Evolutionary conservation across 2,329 filamentous ascomycete species (phyloP), one percentile per base, ranked within the genome.

Genomic region (Pseudogymnoascus sp.): DNA sequence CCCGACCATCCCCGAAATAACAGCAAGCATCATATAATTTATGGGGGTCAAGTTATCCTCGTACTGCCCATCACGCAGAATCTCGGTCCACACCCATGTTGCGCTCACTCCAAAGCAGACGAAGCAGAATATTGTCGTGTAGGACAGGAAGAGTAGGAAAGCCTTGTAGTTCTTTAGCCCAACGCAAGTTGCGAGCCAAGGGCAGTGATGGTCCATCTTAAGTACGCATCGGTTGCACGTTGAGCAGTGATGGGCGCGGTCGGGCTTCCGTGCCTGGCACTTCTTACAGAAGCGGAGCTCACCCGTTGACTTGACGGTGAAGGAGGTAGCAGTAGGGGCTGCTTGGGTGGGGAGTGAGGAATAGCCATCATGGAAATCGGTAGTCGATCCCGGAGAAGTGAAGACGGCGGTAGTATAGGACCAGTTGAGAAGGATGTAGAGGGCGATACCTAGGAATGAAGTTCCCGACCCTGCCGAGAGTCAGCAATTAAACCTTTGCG

Each of bases 161-260:
- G 92, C 83, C 76, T 99, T 99, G 80, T 97, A 95, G 76, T 99
- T 99, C 71, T 85, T 85, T 66, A 99, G 79, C 17, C 94, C 94
- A 63, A 99, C 89, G 74, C 94, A 99, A 3, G 91, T 96, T 29
- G 94, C 93, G 58, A 99, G 82, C 94, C 94, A 99, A 13, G 94
- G 94, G 73, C 94, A 99, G 77, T 99, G 94, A 74, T 99, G 94
- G 73, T 99, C 94, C 94, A 99, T 99, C 80, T 99, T 99, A 74
- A 99, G 81, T 26, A 99, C 92, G 74, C 94, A 99, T 70, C 89
- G 88, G 67, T 88, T 85, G 76, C 94, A 99, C 3, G 92, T 95
- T 9, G 91, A 96, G 81, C 94, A 99, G 78, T 99, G 94, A 74
- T 99, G 94, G 33, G 93, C 86, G 64, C 94, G 90, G 76, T 99